These are phyloP conservation scores for Plantago coronopus DNA, from an alignment of 305 asterid species.

Conservation along the genomic window DNA sequence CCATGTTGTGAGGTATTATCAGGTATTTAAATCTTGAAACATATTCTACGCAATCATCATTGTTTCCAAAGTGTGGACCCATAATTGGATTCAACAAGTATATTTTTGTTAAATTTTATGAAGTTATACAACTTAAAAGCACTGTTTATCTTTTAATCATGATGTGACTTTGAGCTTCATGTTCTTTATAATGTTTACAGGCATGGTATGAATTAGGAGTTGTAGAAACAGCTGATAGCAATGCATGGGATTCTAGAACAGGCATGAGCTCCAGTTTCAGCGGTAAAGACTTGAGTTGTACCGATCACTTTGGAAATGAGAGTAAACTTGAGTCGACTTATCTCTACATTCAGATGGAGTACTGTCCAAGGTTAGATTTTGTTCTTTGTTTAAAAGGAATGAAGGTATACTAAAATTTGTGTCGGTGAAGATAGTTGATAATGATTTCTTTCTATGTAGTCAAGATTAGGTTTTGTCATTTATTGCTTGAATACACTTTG, in stretches of 20 bases:
- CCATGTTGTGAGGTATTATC: constrained; percentile 96
- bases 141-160: background rate
- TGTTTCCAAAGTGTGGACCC: constrained; percentile 10
- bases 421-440: background rate
- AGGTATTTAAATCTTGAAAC: constrained; percentile 41
- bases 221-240: constrained; percentile 49
- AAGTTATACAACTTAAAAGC: constrained; percentile 3
- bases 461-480: background rate
- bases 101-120: constrained; percentile 15
- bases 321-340: constrained; percentile 73
- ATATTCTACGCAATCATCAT: constrained; percentile 7
- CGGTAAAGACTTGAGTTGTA: constrained; percentile 53
- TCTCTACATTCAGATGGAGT: constrained; percentile 97
- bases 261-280: constrained; percentile 70
- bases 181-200: constrained; percentile 38
- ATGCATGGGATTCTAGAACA: constrained; percentile 55
- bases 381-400: background rate
- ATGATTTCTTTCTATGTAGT: too few relatives aligned
- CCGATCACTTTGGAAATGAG: constrained; percentile 49
- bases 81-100: constrained; percentile 13
- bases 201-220: constrained; percentile 97
- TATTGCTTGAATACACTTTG: background rate
- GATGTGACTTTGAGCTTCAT: constrained; percentile 13
- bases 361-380: constrained; percentile 78
- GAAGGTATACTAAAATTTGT: background rate